phyloP scores from a whole-genome alignment of 345 rosid species.

The Geranium brycei region DNA sequence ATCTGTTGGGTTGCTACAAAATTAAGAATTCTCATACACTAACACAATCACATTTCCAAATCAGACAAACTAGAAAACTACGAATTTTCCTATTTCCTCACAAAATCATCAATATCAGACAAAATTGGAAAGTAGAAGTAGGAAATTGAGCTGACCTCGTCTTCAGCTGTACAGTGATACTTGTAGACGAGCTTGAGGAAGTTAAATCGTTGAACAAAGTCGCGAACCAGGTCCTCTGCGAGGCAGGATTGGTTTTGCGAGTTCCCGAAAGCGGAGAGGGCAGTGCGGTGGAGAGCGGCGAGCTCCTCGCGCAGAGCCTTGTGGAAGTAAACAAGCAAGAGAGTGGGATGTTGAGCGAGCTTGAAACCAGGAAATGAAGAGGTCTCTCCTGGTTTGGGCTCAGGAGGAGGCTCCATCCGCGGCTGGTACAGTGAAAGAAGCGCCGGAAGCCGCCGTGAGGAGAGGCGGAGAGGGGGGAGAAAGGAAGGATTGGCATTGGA shows the following conservation, averaged over 20 bases:
- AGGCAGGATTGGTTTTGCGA: conserved; percentile 9
- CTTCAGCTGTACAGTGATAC: conserved; percentile 62
- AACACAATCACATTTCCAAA: neutral
- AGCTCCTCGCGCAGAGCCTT: conserved; percentile 52
- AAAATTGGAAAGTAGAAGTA: neutral
- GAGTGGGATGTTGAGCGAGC: conserved; percentile 49
- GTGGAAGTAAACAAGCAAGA: conserved; percentile 53
- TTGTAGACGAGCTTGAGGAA: conserved; percentile 45
- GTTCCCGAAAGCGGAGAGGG: conserved; percentile 22
- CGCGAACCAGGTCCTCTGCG: conserved; percentile 12
- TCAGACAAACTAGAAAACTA: neutral
- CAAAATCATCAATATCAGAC: too few relatives aligned
- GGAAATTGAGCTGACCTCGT: conserved; percentile 40
- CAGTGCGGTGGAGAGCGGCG: conserved; percentile 32
- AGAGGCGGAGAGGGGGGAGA: conserved; percentile 13
- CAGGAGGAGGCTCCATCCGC: neutral
- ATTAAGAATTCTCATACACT: neutral
- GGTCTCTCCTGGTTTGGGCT: neutral
- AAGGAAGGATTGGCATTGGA: conserved; percentile 25
- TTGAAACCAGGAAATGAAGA: conserved; percentile 9
- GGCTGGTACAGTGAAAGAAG: neutral
- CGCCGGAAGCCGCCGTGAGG: conserved; percentile 3
- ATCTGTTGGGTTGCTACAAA: neutral
- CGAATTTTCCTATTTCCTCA: neutral
- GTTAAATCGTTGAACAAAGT: conserved; percentile 39